Conservation (phyloP, 306 rosid species). For the Prunus mume region DNA sequence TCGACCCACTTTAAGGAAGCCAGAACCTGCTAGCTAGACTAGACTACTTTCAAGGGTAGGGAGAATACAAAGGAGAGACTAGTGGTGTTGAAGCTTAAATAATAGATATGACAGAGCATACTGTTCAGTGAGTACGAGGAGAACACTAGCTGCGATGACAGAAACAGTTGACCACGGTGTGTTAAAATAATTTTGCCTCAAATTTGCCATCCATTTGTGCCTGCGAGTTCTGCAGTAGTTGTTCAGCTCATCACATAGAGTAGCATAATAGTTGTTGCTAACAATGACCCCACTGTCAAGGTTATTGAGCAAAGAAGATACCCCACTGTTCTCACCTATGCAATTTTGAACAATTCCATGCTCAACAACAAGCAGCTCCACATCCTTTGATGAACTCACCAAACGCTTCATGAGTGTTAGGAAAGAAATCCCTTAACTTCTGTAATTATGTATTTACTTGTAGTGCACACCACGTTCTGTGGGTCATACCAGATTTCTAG, state of each 20-base stretch:
- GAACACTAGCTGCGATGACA: background rate
- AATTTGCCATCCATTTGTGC: constrained; percentile 24
- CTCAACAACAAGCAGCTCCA: constrained; percentile 24
- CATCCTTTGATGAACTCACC: background rate
- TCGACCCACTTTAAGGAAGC: too few species aligned
- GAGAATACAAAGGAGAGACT: too few species aligned
- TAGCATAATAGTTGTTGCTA: background rate
- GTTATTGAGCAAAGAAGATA: constrained; percentile 14
- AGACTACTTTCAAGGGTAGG: too few species aligned
- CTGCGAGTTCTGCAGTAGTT: background rate
- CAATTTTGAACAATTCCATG: constrained; percentile 19
- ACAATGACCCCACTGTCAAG: background rate
- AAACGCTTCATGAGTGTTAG: constrained; percentile 11
- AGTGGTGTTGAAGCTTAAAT: background rate
- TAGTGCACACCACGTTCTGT: too few species aligned
- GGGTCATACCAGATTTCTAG: too few species aligned
- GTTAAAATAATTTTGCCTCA: constrained; percentile 13
- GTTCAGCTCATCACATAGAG: constrained; percentile 7
- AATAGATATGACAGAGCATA: background rate
- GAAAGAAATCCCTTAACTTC: too few species aligned
- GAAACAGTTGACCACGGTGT: constrained; percentile 16
- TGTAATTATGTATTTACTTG: too few species aligned
- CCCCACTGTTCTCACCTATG: background rate
- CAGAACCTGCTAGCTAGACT: too few species aligned
- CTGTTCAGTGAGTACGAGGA: constrained; percentile 19